Evolutionary conservation across 768 basidiomycete genomes (phyloP).

Genomic region (Trametes elegans): DNA sequence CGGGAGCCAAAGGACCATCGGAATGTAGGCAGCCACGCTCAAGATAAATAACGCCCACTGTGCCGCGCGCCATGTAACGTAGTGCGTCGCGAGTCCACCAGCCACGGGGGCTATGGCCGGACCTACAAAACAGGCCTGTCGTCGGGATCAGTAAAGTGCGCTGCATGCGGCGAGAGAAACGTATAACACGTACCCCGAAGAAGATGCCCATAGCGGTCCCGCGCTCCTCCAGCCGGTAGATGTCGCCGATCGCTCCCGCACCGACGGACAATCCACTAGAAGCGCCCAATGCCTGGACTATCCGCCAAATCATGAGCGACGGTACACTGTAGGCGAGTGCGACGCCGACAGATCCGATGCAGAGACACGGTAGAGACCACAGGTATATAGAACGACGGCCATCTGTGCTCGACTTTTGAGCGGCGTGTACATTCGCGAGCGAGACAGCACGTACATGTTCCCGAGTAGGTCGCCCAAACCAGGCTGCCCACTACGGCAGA

Average conservation of each 20-base stretch:
- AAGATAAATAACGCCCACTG: conserved; percentile 45
- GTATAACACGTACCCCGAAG: conserved; percentile 46
- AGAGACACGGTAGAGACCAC: conserved; percentile 53
- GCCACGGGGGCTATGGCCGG: conserved; percentile 58
- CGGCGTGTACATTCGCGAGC: neutral
- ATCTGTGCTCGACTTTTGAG: conserved; percentile 49
- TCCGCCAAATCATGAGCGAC: conserved; percentile 56
- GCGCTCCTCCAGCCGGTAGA: conserved; percentile 62
- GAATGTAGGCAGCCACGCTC: conserved; percentile 38
- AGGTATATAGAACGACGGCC: conserved; percentile 65
- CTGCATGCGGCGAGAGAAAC: neutral
- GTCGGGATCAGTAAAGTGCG: neutral
- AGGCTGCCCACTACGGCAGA: conserved; percentile 45
- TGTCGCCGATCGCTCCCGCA: conserved; percentile 61
- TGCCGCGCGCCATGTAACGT: conserved; percentile 64
- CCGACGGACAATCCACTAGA: conserved; percentile 56
- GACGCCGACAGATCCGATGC: conserved; percentile 60
- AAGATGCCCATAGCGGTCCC: conserved; percentile 60
- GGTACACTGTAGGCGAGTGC: conserved; percentile 43
- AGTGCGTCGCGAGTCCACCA: conserved; percentile 57
- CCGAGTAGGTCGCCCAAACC: conserved; percentile 49
- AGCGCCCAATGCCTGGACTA: conserved; percentile 67
- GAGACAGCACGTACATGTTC: conserved; percentile 39
- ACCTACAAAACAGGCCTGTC: conserved; percentile 52
- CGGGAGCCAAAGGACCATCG: conserved; percentile 49